phyloP scores from a whole-genome alignment of 208 protist genomes.

The Phytomonas francai region DNA sequence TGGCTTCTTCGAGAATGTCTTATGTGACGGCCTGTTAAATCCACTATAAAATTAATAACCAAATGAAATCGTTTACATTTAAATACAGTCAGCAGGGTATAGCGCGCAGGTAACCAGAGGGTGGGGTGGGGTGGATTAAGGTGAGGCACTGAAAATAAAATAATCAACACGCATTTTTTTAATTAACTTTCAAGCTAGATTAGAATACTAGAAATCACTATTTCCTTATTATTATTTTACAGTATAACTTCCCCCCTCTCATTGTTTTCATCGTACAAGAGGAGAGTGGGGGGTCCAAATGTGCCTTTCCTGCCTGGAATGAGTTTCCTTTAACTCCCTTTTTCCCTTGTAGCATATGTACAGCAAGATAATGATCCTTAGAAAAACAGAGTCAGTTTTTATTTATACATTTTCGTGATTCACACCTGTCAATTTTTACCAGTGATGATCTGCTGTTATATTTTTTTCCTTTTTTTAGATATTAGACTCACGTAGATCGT shows the following conservation, averaged over 20 bases:
- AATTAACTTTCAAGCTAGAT: background rate
- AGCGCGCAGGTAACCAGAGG: background rate
- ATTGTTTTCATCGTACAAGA: background rate
- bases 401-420: background rate
- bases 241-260: background rate
- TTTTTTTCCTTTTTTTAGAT: constrained; percentile 13
- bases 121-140: no score
- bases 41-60: background rate
- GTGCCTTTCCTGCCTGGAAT: background rate
- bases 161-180: background rate
- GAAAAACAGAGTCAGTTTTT: constrained; percentile 3
- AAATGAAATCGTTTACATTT: background rate
- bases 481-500: constrained; percentile 1
- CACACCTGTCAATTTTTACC: background rate
- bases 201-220: background rate
- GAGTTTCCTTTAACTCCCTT: background rate
- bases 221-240: background rate
- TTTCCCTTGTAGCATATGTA: background rate
- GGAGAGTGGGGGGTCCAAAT: background rate
- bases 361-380: constrained; percentile 1
- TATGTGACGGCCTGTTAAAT: background rate
- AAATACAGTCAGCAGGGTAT: background rate
- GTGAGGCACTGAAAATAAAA: background rate
- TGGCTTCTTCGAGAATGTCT: background rate
- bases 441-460: constrained; percentile 1